Percentiles rank a stretch among this genome's conserved stretches.
phyloP scores from a whole-genome alignment of 2,329 filamentous ascomycete species.

The Lojkania enalia region DNA sequence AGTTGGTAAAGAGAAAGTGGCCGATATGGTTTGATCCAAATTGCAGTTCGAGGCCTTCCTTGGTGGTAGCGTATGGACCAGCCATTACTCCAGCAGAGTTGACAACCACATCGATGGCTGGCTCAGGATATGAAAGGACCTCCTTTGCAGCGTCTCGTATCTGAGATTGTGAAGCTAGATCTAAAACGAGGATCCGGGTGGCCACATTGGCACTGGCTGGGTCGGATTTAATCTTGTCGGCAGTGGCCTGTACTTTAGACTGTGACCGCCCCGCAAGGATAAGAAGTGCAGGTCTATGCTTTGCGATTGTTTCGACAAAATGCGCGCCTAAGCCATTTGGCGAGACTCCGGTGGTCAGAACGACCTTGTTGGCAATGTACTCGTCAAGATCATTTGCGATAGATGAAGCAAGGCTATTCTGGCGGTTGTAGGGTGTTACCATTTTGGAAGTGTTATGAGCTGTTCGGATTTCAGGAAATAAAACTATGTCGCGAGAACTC shows the following conservation, averaged over 20 bases:
- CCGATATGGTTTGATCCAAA: constrained; percentile 56
- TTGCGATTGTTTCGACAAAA: constrained; percentile 33
- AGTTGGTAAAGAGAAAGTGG: constrained; percentile 52
- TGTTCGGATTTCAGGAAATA: too few species aligned
- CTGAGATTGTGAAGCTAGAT: constrained; percentile 43
- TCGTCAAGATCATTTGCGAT: constrained; percentile 48
- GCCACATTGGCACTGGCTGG: constrained; percentile 37
- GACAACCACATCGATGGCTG: constrained; percentile 49
- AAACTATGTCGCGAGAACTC: too few species aligned
- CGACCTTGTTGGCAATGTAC: constrained; percentile 49
- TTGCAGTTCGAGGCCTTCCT: constrained; percentile 45
- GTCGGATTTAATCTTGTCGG: constrained; percentile 39
- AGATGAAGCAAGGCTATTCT: constrained; percentile 25
- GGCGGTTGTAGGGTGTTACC: constrained; percentile 23
- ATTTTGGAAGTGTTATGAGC: too few species aligned
- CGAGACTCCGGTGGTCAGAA: constrained; percentile 44
- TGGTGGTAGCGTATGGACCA: constrained; percentile 27
- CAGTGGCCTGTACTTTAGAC: constrained; percentile 46
- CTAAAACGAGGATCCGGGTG: constrained; percentile 36
- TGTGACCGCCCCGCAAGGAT: constrained; percentile 48
- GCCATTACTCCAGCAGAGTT: constrained; percentile 48
- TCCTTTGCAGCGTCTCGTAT: constrained; percentile 41
- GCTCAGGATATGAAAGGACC: constrained; percentile 31
- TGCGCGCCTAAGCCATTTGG: constrained; percentile 33
- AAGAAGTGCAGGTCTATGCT: constrained; percentile 30